Evolutionary conservation across 1,139 yeast genomes (phyloP).

Genomic region (Diutina pseudorugosa): DNA sequence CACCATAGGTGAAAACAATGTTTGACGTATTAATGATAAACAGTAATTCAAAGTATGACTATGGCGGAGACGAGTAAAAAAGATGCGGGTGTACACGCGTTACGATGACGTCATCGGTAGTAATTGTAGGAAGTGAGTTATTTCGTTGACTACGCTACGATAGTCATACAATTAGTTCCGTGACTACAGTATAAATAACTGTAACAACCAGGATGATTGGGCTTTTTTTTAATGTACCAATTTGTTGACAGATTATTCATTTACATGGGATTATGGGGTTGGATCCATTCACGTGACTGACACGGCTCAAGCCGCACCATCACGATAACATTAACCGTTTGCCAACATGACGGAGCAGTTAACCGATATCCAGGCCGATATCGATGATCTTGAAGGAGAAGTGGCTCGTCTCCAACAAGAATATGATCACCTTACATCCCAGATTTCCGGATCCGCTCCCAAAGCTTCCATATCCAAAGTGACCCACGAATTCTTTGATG

Average conservation of each 20-base stretch:
- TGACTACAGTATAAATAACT: too few relatives aligned
- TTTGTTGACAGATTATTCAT: too few relatives aligned
- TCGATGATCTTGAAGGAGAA: not conserved
- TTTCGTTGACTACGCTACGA: too few relatives aligned
- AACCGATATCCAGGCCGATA: not conserved
- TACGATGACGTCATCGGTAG: not conserved
- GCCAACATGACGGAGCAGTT: not conserved
- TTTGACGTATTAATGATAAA: too few relatives aligned
- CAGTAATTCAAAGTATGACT: not conserved
- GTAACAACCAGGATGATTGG: too few relatives aligned
- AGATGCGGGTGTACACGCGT: too few relatives aligned
- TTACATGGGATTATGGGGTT: too few relatives aligned
- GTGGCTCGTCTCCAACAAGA: not conserved
- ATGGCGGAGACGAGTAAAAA: not conserved
- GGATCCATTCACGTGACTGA: not conserved
- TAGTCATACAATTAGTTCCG: too few relatives aligned
- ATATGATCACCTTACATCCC: not conserved
- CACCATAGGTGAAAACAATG: too few relatives aligned
- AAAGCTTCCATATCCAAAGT: not conserved
- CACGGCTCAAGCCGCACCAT: not conserved
- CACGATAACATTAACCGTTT: not conserved
- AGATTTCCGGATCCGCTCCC: not conserved
- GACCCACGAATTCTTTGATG: constrained; percentile 1
- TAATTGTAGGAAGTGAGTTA: too few relatives aligned
- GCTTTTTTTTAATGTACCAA: too few relatives aligned